Evolutionary conservation across 1,139 yeast species (phyloP).

Genomic region (Yamadazyma atmosphaerica): DNA sequence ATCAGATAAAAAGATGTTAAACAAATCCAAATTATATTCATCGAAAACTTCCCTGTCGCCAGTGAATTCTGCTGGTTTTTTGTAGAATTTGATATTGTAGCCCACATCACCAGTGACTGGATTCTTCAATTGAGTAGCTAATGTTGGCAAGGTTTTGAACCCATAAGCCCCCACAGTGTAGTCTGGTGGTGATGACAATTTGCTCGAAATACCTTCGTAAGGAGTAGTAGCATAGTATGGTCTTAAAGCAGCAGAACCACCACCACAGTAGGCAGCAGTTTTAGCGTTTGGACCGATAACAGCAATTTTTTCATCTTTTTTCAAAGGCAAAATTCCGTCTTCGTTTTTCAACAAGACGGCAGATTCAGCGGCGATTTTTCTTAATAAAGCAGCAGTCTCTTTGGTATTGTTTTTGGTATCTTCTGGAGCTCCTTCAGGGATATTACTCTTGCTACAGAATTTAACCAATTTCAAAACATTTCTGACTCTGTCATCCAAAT

Average conservation of each 20-base stretch:
- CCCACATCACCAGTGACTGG: slow-evolving; percentile 44
- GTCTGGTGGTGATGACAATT: slow-evolving; percentile 18
- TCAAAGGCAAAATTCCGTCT: slow-evolving; percentile 40
- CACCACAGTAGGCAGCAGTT: slow-evolving; percentile 30
- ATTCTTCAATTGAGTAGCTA: slow-evolving; percentile 22
- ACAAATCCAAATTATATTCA: slow-evolving; percentile 28
- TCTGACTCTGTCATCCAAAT: slow-evolving; percentile 47
- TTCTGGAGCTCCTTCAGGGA: slow-evolving; percentile 38
- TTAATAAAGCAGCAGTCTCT: slow-evolving; percentile 42
- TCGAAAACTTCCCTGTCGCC: slow-evolving; percentile 33
- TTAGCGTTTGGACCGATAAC: slow-evolving; percentile 39
- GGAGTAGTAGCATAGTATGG: slow-evolving; percentile 33
- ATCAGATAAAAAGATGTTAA: slow-evolving; percentile 47
- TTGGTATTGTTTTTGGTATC: slow-evolving; percentile 33
- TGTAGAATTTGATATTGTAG: slow-evolving; percentile 34
- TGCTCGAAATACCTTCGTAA: slow-evolving; percentile 26
- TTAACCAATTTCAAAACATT: slow-evolving; percentile 48
- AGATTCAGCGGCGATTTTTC: slow-evolving; percentile 51
- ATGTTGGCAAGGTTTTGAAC: slow-evolving; percentile 29
- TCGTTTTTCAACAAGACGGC: slow-evolving; percentile 57
- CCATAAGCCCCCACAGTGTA: slow-evolving; percentile 23
- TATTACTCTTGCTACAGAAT: slow-evolving; percentile 31
- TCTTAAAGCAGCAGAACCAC: slow-evolving; percentile 35
- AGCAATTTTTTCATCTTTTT: slow-evolving; percentile 23
- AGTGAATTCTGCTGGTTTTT: slow-evolving; percentile 19